Conservation (phyloP, 202 grass and related monocot species). For the Musa balbisiana region DNA sequence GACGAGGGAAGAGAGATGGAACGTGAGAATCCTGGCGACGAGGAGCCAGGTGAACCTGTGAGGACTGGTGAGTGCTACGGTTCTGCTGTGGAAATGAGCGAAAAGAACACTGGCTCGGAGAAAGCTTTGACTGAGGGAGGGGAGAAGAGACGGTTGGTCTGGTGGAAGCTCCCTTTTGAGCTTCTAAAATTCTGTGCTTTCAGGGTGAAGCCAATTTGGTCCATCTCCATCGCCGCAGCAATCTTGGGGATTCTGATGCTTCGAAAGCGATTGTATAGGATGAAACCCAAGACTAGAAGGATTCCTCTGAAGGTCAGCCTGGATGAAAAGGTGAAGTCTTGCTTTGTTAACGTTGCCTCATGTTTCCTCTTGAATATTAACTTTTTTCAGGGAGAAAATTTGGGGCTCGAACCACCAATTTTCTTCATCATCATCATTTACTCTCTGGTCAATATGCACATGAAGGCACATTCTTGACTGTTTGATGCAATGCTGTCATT, state of each 20-base stretch:
- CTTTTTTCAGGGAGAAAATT: background rate
- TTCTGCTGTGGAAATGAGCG: background rate
- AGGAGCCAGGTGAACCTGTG: conserved; percentile 41
- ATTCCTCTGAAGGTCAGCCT: conserved; percentile 46
- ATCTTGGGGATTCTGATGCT: conserved; percentile 46
- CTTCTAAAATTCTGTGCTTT: conserved; percentile 45
- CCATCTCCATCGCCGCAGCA: conserved; percentile 43
- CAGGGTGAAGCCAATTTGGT: conserved; percentile 55
- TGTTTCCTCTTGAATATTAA: background rate
- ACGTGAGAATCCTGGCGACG: conserved; percentile 5
- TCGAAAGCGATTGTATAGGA: conserved; percentile 56
- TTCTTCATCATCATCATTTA: too few species aligned
- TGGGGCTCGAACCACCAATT: background rate
- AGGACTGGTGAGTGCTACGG: background rate
- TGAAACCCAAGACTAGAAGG: conserved; percentile 36
- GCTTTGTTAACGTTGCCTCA: background rate
- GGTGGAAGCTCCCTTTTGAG: conserved; percentile 54
- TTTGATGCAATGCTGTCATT: too few species aligned
- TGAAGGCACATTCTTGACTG: too few species aligned
- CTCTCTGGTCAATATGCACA: too few species aligned
- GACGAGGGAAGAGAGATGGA: background rate
- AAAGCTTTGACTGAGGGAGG: background rate
- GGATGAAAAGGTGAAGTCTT: conserved; percentile 52
- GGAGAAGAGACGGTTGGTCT: conserved; percentile 23
- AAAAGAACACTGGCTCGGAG: background rate